A percentile compares a stretch with the other conserved stretches of the same genome.
Evolutionary conservation across 2,329 filamentous ascomycete genomes (phyloP).

Genomic region (Zasmidium angulare): DNA sequence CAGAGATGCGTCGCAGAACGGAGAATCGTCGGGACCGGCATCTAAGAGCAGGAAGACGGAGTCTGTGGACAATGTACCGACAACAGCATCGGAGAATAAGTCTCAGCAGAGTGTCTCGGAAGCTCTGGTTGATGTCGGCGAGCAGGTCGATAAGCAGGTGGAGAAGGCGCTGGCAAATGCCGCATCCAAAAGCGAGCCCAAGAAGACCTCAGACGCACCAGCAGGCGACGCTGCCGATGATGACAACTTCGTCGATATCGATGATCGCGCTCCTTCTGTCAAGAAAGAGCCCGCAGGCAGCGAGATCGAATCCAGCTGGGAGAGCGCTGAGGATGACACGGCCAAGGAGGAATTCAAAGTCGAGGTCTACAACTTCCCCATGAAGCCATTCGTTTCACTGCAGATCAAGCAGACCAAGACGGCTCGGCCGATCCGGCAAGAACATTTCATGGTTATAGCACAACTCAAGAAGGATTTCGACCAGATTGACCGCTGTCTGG

Average conservation of each 20-base stretch:
- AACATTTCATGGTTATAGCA: conserved; percentile 87
- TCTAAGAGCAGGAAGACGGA: conserved; percentile 40
- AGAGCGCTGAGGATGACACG: conserved; percentile 71
- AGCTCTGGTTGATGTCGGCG: conserved; percentile 65
- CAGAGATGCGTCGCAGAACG: conserved; percentile 38
- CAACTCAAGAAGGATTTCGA: conserved; percentile 97
- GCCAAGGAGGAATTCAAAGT: conserved; percentile 68
- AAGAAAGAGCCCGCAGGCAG: conserved; percentile 55
- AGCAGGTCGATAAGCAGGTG: conserved; percentile 59
- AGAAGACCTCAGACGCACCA: conserved; percentile 38
- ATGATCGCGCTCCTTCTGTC: no score
- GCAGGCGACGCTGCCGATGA: conserved; percentile 23
- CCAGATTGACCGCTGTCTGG: conserved; percentile 90
- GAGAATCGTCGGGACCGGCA: conserved; percentile 29
- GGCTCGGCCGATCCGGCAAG: conserved; percentile 67
- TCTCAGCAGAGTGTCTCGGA: conserved; percentile 64
- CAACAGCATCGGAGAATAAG: conserved; percentile 17
- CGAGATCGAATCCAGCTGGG: conserved; percentile 68
- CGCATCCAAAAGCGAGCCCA: conserved; percentile 49
- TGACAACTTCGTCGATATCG: no score
- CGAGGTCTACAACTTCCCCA: conserved; percentile 88
- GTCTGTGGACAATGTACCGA: conserved; percentile 13
- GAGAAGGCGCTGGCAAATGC: conserved; percentile 63
- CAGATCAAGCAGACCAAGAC: conserved; percentile 61
- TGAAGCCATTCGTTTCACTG: conserved; percentile 94